A percentile compares a stretch with the other conserved stretches of the same genome.
These are phyloP conservation scores for Hypoxylon crocopeplum DNA, from an alignment of 495 filamentous ascomycete species.

Conservation along the genomic window DNA sequence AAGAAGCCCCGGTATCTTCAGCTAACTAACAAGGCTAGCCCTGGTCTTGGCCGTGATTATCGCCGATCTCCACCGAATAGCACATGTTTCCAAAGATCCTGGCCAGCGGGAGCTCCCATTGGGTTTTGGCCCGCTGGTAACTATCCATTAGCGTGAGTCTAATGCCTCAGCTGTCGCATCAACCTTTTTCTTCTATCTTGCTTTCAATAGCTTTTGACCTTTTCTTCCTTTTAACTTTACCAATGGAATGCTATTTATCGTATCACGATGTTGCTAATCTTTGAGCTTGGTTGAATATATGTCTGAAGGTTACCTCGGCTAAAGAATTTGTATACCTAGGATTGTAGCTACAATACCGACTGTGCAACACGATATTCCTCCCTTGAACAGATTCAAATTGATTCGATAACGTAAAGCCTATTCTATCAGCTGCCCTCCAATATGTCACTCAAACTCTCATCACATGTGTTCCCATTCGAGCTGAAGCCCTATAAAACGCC, in stretches of 20 bases:
- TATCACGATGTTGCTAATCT: too few relatives aligned
- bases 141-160: conserved; percentile 14
- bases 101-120: conserved; percentile 32
- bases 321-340: too few relatives aligned
- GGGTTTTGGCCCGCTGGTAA: conserved; percentile 15
- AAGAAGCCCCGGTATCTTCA: conserved; percentile 15
- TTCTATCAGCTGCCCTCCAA: neutral
- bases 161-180: neutral
- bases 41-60: conserved; percentile 22
- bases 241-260: too few relatives aligned
- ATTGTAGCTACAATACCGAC: too few relatives aligned
- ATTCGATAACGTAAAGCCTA: conserved; percentile 19
- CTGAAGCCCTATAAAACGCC: conserved; percentile 12
- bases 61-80: conserved; percentile 25
- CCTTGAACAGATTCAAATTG: too few relatives aligned
- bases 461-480: neutral
- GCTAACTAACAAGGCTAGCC: conserved; percentile 31
- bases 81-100: conserved; percentile 30
- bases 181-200: neutral
- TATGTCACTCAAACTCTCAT: neutral
- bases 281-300: too few relatives aligned
- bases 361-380: too few relatives aligned
- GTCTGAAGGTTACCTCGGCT: too few relatives aligned
- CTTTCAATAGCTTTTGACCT: too few relatives aligned
- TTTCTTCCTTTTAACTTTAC: too few relatives aligned